Evolutionary conservation across 768 basidiomycete species (phyloP).

Genomic region (Austroboletus eburneus): DNA sequence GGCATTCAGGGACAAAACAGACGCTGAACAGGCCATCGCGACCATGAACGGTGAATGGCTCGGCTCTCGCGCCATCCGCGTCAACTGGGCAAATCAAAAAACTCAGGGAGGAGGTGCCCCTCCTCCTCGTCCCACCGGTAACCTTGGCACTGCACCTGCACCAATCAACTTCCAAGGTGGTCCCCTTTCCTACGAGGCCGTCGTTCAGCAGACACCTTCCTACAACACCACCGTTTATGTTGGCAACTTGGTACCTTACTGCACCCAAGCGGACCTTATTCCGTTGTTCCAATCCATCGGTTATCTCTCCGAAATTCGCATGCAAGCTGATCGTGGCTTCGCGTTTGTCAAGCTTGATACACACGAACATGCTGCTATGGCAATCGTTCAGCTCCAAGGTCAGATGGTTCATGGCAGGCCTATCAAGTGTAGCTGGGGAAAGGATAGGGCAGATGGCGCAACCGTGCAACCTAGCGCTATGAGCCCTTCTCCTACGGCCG

Average conservation of each 20-base stretch:
- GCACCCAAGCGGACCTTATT: conserved; percentile 95
- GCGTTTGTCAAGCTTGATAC: conserved; percentile 99
- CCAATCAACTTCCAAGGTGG: conserved; percentile 90
- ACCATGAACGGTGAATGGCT: conserved; percentile 99
- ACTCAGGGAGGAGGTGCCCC: conserved; percentile 60
- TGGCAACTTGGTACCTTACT: conserved; percentile 96
- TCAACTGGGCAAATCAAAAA: conserved; percentile 99
- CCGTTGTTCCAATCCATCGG: conserved; percentile 98
- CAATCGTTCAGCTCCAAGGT: conserved; percentile 94
- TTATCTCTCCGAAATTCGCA: conserved; percentile 96
- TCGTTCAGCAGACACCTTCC: conserved; percentile 87
- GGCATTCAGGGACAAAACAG: conserved; percentile 97
- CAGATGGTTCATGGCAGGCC: conserved; percentile 96
- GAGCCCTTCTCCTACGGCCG: conserved; percentile 56
- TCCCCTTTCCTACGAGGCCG: conserved; percentile 88
- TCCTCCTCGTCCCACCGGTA: conserved; percentile 40
- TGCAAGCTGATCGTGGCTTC: conserved; percentile 99
- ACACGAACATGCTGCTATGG: conserved; percentile 97
- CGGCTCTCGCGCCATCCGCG: conserved; percentile 95
- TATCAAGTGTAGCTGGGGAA: conserved; percentile 99
- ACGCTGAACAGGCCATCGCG: conserved; percentile 98
- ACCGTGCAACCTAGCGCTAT: conserved; percentile 47
- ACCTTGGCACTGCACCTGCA: conserved; percentile 68
- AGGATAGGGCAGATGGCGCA: conserved; percentile 80
- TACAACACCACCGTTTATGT: conserved; percentile 98